These are phyloP conservation scores for Diaporthe helianthi DNA, from an alignment of 2,329 filamentous ascomycete genomes.

Conservation along the genomic window DNA sequence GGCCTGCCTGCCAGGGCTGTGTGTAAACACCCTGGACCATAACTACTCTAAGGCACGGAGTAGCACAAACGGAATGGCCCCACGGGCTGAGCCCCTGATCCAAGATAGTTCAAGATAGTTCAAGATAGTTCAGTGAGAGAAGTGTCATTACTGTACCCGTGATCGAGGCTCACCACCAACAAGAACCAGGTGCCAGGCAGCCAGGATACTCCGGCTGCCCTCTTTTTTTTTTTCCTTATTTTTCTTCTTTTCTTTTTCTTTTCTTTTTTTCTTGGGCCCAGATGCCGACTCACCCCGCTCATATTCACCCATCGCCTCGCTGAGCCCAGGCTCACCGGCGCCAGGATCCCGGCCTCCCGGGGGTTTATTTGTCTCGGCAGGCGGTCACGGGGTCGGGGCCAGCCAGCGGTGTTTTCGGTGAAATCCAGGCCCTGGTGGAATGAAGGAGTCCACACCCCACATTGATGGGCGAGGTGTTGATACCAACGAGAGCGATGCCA, in stretches of 20 bases:
- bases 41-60: too few relatives aligned
- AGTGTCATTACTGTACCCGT: neutral
- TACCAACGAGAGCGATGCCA: neutral
- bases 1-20: too few relatives aligned
- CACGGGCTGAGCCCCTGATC: slow-evolving; percentile 9
- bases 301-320: neutral
- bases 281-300: neutral
- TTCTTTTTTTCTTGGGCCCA: too few relatives aligned
- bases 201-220: neutral
- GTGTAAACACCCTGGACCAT: neutral
- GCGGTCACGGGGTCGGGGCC: slow-evolving; percentile 17
- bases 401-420: slow-evolving; percentile 2
- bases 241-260: too few relatives aligned
- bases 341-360: neutral
- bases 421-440: slow-evolving; percentile 12
- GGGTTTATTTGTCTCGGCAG: slow-evolving; percentile 14
- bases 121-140: neutral
- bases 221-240: too few relatives aligned
- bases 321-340: too few relatives aligned
- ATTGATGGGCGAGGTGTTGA: slow-evolving; percentile 9
- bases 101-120: too few relatives aligned
- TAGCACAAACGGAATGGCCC: neutral
- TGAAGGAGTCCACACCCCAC: slow-evolving; percentile 20
- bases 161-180: neutral
- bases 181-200: too few relatives aligned